phyloP scores from a whole-genome alignment of 495 filamentous ascomycete genomes.

The Stereocaulon alpinum region DNA sequence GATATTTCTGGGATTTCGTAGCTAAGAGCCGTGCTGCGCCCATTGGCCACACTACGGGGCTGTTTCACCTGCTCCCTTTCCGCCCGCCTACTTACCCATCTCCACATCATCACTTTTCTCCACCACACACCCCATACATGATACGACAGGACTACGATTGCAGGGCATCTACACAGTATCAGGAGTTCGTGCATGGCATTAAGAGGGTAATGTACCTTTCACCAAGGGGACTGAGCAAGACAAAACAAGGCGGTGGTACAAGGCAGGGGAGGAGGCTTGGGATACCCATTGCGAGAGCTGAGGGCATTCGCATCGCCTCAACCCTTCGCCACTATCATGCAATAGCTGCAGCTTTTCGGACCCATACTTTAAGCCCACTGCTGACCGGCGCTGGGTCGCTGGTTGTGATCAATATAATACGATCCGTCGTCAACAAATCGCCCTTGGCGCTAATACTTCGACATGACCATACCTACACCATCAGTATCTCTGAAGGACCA shows the following conservation, averaged over 20 bases:
- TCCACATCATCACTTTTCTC: conserved; percentile 7
- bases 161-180: not conserved
- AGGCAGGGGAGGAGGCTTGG: conserved; percentile 2
- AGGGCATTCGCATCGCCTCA: not conserved
- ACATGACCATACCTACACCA: conserved; percentile 58
- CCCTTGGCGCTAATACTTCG: not conserved
- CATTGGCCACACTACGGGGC: conserved; percentile 9
- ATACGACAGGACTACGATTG: not conserved
- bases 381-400: conserved; percentile 10
- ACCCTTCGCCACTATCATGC: conserved; percentile 1
- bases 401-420: not conserved
- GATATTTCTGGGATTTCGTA: not conserved
- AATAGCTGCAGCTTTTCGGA: not conserved
- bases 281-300: not conserved
- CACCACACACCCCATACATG: too few species aligned
- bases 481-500: conserved; percentile 54
- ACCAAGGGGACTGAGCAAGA: not conserved
- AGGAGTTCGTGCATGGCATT: not conserved
- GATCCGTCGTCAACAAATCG: not conserved
- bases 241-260: conserved; percentile 1
- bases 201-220: not conserved
- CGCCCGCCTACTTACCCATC: not conserved
- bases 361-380: not conserved
- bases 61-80: conserved; percentile 14
- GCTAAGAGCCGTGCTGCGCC: conserved; percentile 4